Evolutionary conservation across 257 asterid species (phyloP), one percentile per base, ranked within the genome.

Genomic region (Gynochthodes officinalis): DNA sequence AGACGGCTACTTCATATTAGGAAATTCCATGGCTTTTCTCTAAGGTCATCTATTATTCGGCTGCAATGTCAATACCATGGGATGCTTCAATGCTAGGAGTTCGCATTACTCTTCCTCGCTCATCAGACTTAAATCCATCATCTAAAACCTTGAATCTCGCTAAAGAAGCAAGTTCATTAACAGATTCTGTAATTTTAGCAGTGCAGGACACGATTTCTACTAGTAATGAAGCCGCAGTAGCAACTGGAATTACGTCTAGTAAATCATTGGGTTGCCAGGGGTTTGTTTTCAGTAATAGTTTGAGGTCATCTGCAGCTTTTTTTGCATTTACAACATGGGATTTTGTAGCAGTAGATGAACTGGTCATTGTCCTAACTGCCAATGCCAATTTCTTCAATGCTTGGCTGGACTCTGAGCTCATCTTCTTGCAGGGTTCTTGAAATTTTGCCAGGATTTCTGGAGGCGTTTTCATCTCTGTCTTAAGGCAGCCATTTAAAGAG

Each of bases 151-250:
- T 80, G 86, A 87, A 85, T 53, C 71, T 78, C 8, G 87, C 86
- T 75, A 75, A 25, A 23, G 85, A 62, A 21, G 83, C 83, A 18
- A 89, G 90, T 40, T 85, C 83, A 4, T 81, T 76, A 15, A 85
- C 90, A 4, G 82, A 69, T 12, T 84, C 90, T 2, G 82, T 78
- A 8, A 87, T 81, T 77, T 82, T 84, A 58, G 37, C 70, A 0
- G 87, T 82, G 82, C 84, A 82, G 9, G 83, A 77, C 19, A 85
- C 90, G 3, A 78, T 50, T 13, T 87, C 89, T 28, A 73, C 75
- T 27, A 85, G 80, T 49, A 89, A 42, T 25, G 92, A 84, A 58
- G 86, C 89, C 11, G 84, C 85, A 19, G 89, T 82, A 1, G 79
- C 75, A 6, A 74, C 82, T 0, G 82, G 86, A 23, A 84, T 73